Base-by-base conservation (phyloP, 345 rosid species). In the Populus deltoides region DNA sequence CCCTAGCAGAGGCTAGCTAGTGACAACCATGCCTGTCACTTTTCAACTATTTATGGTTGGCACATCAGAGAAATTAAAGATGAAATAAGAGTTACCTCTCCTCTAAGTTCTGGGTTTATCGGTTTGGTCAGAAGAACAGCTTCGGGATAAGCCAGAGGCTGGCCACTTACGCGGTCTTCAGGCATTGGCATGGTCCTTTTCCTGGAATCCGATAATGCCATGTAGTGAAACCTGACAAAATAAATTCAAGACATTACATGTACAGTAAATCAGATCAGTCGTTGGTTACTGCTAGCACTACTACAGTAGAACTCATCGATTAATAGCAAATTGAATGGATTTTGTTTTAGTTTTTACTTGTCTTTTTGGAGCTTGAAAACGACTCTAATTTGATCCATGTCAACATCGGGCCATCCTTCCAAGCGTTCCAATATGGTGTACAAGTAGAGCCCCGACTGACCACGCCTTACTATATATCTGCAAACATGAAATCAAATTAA, bases 321-420 rank as follows among this genome's bases (percentile, higher is more conserved):
- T 47, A 31, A 66, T 35, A 16, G 18, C 18, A 39, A 68, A 20
- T 36, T 36, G 41, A 38, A 15, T 22, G 9, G 29, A 36, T 2
- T 36, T 53, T 17, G 15, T 33, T 73, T 53, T 15, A 11, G n/a
- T 25, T 70, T 7, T 66, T 88, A 93, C 97, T 79, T 89, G 36
- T 88, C 68, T 18, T 81, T 68, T 57, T 85, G 85, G 68, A 92
- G 98, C 88, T 88, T 96, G 87, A 91, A 92, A 71, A 87, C 99
- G 16, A 91, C 84, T 76, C 99, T 89, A 27, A 89, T 89, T 81
- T 96, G 99, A 81, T 89, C 92, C 92, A 96, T 91, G 74, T 91
- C 90, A 29, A 92, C 92, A 55, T 89, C 92, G 5, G 97, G 99
- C 93, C 92, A 96, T 57, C 92, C 97, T 75, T 83, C 83, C 66